Percentiles rank a stretch among this genome's conserved stretches.
Conservation (phyloP, 2,329 filamentous ascomycete species). For the Sclerotinia spermophila region DNA sequence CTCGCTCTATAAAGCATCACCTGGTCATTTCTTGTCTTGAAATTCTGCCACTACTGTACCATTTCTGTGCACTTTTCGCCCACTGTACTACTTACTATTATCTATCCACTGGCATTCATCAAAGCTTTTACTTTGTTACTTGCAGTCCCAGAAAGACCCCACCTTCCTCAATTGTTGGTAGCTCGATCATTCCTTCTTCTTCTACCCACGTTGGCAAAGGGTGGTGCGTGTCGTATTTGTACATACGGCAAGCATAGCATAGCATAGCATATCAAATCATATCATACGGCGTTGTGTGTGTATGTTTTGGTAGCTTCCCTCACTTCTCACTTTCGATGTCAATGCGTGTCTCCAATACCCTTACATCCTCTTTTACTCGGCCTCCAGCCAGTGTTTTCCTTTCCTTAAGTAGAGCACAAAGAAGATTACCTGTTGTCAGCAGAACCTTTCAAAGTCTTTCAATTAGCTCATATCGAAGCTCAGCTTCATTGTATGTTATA, state of each 20-base stretch:
- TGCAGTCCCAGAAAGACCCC: conserved; percentile 1
- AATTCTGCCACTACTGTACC: too few relatives aligned
- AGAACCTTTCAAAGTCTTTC: conserved; percentile 18
- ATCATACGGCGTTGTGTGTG: not conserved
- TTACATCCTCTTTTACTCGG: conserved; percentile 28
- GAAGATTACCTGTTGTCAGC: conserved; percentile 25
- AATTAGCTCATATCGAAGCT: conserved; percentile 10
- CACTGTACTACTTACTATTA: not conserved
- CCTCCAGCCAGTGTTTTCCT: conserved; percentile 27
- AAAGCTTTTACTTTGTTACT: not conserved
- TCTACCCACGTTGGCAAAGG: not conserved
- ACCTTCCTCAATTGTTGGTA: conserved; percentile 12
- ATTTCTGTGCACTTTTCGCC: too few relatives aligned
- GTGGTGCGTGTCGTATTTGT: conserved; percentile 8
- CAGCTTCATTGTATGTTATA: conserved; percentile 19
- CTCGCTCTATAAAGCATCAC: not conserved
- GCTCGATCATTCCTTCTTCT: conserved; percentile 19
- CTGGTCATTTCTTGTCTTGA: not conserved
- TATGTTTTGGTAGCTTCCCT: not conserved
- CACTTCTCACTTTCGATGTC: conserved; percentile 19
- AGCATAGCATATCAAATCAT: not conserved
- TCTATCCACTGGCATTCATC: not conserved
- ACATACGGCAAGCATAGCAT: not conserved
- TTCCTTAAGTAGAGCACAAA: conserved; percentile 24
- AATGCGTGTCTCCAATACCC: conserved; percentile 35